Evolutionary conservation across 345 rosid genomes (phyloP), one percentile per base, ranked within the genome.

Genomic region (Conringia planisiliqua): DNA sequence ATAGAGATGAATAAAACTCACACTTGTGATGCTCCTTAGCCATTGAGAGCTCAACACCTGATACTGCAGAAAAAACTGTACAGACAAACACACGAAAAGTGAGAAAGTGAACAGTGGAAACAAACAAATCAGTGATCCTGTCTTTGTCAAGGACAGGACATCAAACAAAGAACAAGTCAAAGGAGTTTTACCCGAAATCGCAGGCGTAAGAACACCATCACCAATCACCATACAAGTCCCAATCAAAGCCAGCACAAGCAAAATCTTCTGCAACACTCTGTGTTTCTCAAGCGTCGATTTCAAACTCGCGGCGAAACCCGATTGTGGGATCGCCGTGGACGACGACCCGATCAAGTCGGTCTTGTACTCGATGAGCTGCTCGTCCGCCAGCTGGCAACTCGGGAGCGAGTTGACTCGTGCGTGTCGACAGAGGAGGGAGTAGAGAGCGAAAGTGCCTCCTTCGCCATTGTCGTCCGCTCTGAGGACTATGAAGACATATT

Each of bases 151-250:
- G 40, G 61, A 63, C 58, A 6, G 18, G 7, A 20, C 52, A 71
- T 12, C 18, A 32, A 20, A 24, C 39, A 30, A 74, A 2, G 43
- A 66, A 60, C 22, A 14, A 61, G 48, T 71, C 12, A 63, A 77
- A 55, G 4, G 29, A 4, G 17, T 36, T 62, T 57, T 75, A 93
- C 98, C 98, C 16, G 97, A 93, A 78, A 93, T 79, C 4, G 97
- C 95, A 66, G 98, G 95, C 5, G 95, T 87, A 16, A 89, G 88
- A 52, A 93, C 90, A 68, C 97, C 97, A 80, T 93, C 98, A 72
- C 98, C 98, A 73, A 93, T 90, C 44, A 90, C 93, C 98, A 93
- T 93, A 84, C 93, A 93, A 52, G 98, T 88, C 75, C 98, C 98
- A 77, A 93, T 79, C 86, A 93, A 82, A 78, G 96, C 88, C 68